Evolutionary conservation across 2,329 filamentous ascomycete genomes (phyloP).

Genomic region (Colletotrichum sp.): DNA sequence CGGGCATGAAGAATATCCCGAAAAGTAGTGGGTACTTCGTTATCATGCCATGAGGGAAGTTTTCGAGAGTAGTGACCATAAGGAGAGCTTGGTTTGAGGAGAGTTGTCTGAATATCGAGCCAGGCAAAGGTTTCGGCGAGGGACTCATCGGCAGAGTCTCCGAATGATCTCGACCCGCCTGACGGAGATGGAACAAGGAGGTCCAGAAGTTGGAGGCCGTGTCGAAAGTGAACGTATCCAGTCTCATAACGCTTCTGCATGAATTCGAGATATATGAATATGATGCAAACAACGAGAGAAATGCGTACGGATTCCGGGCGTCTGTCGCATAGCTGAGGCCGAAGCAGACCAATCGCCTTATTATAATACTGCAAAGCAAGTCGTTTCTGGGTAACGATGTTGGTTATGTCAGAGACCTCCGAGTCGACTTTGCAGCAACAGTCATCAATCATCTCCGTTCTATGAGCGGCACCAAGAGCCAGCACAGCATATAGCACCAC

Average conservation of each 20-base stretch:
- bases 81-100: background rate
- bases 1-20: background rate
- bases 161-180: background rate
- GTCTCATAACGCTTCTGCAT: background rate
- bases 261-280: background rate
- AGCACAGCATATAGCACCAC: background rate
- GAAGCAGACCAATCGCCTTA: background rate
- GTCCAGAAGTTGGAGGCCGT: background rate
- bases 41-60: background rate
- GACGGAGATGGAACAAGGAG: fast-evolving
- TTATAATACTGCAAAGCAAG: background rate
- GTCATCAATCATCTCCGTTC: background rate
- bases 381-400: background rate
- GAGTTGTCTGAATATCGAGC: background rate
- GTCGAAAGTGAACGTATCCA: background rate
- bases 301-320: background rate
- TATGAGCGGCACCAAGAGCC: background rate
- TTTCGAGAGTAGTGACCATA: background rate
- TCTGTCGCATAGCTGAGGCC: background rate
- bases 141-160: background rate
- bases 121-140: background rate
- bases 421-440: background rate
- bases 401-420: background rate
- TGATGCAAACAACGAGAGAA: background rate
- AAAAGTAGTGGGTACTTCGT: background rate